These are phyloP conservation scores for Copromyces sp. DNA, from an alignment of 495 filamentous ascomycete genomes.

Conservation along the genomic window DNA sequence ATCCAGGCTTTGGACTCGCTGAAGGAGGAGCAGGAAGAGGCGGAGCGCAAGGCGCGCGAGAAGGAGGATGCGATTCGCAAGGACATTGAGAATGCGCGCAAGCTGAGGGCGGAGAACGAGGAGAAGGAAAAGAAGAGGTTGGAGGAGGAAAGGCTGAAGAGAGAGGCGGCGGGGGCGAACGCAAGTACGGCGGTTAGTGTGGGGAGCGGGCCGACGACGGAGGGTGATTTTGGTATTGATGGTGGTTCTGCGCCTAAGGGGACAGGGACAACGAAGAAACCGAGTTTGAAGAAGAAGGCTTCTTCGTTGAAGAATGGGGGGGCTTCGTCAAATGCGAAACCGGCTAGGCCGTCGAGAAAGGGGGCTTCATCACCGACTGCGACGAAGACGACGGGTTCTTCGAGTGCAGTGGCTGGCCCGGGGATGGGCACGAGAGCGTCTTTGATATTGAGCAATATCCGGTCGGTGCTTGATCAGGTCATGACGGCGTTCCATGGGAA, in stretches of 20 bases:
- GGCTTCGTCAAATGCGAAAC: conserved; percentile 15
- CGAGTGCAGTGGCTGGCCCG: conserved; percentile 18
- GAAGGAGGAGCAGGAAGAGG: conserved; percentile 58
- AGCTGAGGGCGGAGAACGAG: conserved; percentile 42
- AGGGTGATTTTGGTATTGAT: conserved; percentile 7
- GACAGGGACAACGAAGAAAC: not conserved
- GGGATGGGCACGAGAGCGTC: conserved; percentile 40
- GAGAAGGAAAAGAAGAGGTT: conserved; percentile 36
- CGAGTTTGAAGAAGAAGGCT: not conserved
- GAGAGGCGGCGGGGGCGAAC: conserved; percentile 21
- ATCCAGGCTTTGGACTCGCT: conserved; percentile 65
- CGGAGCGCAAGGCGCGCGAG: conserved; percentile 51
- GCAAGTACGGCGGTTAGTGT: conserved; percentile 1
- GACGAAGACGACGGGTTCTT: conserved; percentile 25
- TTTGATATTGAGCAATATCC: conserved; percentile 43
- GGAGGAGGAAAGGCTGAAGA: conserved; percentile 34
- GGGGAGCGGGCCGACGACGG: not conserved
- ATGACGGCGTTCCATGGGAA: conserved; percentile 55
- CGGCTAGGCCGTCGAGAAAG: conserved; percentile 39
- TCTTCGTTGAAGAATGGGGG: conserved; percentile 2
- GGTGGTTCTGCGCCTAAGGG: not conserved
- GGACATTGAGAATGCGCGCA: conserved; percentile 50
- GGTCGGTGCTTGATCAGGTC: conserved; percentile 52
- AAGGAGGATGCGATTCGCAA: conserved; percentile 48
- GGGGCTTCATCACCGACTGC: conserved; percentile 13